Evolutionary conservation across 176 grass and related monocot species (phyloP).

Genomic region (Guadua angustifolia): DNA sequence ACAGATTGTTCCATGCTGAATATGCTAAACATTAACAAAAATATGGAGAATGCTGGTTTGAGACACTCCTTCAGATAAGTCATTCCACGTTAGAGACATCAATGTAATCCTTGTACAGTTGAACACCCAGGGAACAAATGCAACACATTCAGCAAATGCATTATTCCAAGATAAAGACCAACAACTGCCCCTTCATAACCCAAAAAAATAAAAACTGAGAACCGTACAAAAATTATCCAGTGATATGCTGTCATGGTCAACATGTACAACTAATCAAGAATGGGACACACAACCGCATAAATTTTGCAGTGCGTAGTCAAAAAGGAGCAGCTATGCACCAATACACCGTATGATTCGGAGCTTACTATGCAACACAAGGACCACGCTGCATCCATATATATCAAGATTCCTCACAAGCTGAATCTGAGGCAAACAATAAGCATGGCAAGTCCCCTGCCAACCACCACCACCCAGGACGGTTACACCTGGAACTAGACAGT

Average conservation of each 20-base stretch:
- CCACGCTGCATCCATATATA: not conserved
- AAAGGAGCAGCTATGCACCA: not conserved
- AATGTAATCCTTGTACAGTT: not conserved
- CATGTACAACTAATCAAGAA: not conserved
- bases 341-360: not conserved
- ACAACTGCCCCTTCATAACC: not conserved
- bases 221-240: not conserved
- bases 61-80: too few relatives aligned
- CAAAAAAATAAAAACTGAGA: not conserved
- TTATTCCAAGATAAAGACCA: not conserved
- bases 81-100: too few relatives aligned
- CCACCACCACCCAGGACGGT: not conserved
- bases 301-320: not conserved
- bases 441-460: conserved; percentile 6
- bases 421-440: not conserved
- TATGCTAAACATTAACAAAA: too few relatives aligned
- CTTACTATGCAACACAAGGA: not conserved
- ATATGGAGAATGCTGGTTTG: too few relatives aligned
- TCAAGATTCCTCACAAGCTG: not conserved
- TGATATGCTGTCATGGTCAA: not conserved
- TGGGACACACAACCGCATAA: not conserved
- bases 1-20: too few relatives aligned
- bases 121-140: not conserved
- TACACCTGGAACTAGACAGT: not conserved
- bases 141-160: not conserved